phyloP scores from a whole-genome alignment of 1,139 yeast genomes.

The Pneumocystis oryctolagi region DNA sequence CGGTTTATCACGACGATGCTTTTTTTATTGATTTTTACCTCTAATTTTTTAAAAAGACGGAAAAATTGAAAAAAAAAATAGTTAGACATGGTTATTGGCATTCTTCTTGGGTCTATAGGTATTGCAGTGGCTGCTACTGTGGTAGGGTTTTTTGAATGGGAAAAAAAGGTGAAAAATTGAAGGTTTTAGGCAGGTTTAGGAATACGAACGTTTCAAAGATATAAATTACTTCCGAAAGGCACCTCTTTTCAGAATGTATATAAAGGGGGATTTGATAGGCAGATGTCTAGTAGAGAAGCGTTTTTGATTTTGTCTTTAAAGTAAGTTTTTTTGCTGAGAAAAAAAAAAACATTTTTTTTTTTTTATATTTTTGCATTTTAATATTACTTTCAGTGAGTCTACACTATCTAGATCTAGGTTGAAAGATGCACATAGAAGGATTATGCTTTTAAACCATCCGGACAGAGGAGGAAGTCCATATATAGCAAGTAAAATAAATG shows the following conservation, averaged over 20 bases:
- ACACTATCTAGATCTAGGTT: slow-evolving; percentile 60
- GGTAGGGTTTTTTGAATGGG: background rate
- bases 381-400: slow-evolving; percentile 32
- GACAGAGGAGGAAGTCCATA: slow-evolving; percentile 96
- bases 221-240: background rate
- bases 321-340: slow-evolving; percentile 1
- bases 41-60: background rate
- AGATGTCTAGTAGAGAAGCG: slow-evolving; percentile 87
- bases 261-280: slow-evolving; percentile 78
- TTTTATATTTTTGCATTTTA: background rate
- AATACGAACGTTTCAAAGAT: background rate
- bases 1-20: background rate
- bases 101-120: background rate
- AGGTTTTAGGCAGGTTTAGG: background rate
- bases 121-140: background rate
- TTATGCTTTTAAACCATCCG: slow-evolving; percentile 91
- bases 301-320: slow-evolving; percentile 71
- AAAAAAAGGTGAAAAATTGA: background rate
- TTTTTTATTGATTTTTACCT: background rate
- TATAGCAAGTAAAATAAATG: slow-evolving; percentile 90
- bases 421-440: slow-evolving; percentile 82
- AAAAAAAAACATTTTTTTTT: background rate
- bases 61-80: background rate
- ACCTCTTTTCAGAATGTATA: slow-evolving; percentile 37
- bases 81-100: background rate